These are phyloP conservation scores for Aspergillus sp. DNA, from an alignment of 2,329 filamentous ascomycete genomes.

Conservation along the genomic window DNA sequence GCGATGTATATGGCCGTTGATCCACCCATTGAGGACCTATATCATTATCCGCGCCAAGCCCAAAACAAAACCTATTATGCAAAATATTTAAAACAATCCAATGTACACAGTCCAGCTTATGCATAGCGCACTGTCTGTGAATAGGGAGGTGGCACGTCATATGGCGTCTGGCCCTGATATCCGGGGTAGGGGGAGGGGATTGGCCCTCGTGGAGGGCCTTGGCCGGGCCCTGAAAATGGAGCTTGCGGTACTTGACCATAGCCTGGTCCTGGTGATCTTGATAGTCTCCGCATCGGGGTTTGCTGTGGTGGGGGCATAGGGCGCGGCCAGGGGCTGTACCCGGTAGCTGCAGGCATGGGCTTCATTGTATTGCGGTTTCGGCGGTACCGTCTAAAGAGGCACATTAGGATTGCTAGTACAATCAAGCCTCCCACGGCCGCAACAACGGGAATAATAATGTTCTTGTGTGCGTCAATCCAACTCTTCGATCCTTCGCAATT, in stretches of 20 bases:
- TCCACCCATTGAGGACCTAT: background rate
- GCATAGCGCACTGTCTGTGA: constrained; percentile 24
- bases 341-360: constrained; percentile 16
- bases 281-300: constrained; percentile 21
- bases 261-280: background rate
- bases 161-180: constrained; percentile 15
- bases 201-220: background rate
- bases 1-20: background rate
- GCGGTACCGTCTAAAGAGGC: constrained; percentile 60
- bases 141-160: constrained; percentile 11
- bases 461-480: constrained; percentile 76
- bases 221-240: background rate
- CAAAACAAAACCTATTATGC: background rate
- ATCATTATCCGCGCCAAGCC: background rate
- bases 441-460: constrained; percentile 78
- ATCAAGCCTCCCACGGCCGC: constrained; percentile 71
- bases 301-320: constrained; percentile 17
- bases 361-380: constrained; percentile 35
- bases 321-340: constrained; percentile 14
- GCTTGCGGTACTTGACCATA: background rate
- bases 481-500: constrained; percentile 71
- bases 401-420: constrained; percentile 67
- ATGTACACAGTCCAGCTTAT: constrained; percentile 16
- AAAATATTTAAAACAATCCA: constrained; percentile 6
- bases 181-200: constrained; percentile 10